These are phyloP conservation scores for Dovyalis caffra DNA, from an alignment of 345 rosid species.

Conservation along the genomic window DNA sequence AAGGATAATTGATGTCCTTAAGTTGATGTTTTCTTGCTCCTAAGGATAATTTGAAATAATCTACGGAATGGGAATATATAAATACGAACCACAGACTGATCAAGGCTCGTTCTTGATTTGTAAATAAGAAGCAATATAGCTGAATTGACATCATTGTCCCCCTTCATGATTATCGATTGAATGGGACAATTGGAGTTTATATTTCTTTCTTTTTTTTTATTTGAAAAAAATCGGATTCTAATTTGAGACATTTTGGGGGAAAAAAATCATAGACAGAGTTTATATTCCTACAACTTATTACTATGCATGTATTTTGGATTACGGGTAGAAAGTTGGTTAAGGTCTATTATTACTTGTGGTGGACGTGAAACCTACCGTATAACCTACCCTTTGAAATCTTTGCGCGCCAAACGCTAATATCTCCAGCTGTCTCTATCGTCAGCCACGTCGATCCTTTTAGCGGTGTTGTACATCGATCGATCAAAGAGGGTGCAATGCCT, in stretches of 20 bases:
- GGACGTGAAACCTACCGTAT: conserved; percentile 8
- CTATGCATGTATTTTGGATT: too few species aligned
- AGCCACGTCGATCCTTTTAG: not conserved
- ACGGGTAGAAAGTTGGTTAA: not conserved
- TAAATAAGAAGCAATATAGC: not conserved
- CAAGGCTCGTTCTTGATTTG: too few species aligned
- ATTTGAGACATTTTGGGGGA: too few species aligned
- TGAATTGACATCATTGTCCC: not conserved
- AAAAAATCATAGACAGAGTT: too few species aligned
- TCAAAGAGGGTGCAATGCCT: not conserved
- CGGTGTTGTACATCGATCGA: not conserved
- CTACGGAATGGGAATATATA: too few species aligned
- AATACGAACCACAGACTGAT: not conserved
- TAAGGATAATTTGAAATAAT: too few species aligned
- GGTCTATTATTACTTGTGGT: conserved; percentile 5
- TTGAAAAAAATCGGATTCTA: too few species aligned
- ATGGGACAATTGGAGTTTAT: too few species aligned
- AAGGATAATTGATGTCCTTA: conserved; percentile 12
- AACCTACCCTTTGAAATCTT: conserved; percentile 21
- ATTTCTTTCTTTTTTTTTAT: too few species aligned
- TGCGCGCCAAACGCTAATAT: conserved; percentile 26
- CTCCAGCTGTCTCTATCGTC: not conserved
- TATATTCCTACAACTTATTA: too few species aligned
- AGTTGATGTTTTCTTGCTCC: not conserved
- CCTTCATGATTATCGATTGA: too few species aligned